Percentiles rank a stretch among this genome's conserved stretches.
Evolutionary conservation across 1,139 yeast genomes (phyloP).

Genomic region (Geotrichum phurueaensis): DNA sequence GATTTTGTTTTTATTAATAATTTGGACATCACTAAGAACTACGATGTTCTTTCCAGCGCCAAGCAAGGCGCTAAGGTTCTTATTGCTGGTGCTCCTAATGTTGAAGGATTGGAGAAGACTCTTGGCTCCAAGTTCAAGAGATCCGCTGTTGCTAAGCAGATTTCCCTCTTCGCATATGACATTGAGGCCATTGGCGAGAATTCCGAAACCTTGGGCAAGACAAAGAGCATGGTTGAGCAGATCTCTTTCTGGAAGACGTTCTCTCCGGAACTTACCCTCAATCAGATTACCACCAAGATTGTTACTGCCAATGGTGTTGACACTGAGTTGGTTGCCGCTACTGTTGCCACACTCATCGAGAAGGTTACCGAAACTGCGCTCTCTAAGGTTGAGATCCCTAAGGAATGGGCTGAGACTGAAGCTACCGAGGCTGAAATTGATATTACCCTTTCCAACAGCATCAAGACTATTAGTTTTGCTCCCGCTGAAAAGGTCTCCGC

Average conservation of each 20-base stretch:
- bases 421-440: constrained; percentile 37
- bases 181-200: constrained; percentile 29
- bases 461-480: constrained; percentile 26
- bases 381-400: constrained; percentile 34
- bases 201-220: constrained; percentile 67
- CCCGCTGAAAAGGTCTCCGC: constrained; percentile 40
- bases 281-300: constrained; percentile 69
- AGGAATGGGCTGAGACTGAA: constrained; percentile 27
- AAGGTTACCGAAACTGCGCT: constrained; percentile 34
- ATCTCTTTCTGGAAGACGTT: constrained; percentile 74
- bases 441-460: constrained; percentile 38
- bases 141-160: constrained; percentile 49
- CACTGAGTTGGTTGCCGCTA: constrained; percentile 78
- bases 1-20: constrained; percentile 63
- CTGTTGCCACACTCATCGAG: constrained; percentile 56
- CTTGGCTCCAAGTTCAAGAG: constrained; percentile 52
- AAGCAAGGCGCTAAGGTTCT: constrained; percentile 54
- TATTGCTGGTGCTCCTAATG: constrained; percentile 41
- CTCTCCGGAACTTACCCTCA: constrained; percentile 53
- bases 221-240: constrained; percentile 68
- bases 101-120: constrained; percentile 44
- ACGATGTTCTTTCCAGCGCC: constrained; percentile 58
- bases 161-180: constrained; percentile 41
- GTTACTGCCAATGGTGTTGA: constrained; percentile 77
- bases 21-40: constrained; percentile 45